phyloP scores from a whole-genome alignment of 2,329 filamentous ascomycete genomes.

The Aspergillus sp. region DNA sequence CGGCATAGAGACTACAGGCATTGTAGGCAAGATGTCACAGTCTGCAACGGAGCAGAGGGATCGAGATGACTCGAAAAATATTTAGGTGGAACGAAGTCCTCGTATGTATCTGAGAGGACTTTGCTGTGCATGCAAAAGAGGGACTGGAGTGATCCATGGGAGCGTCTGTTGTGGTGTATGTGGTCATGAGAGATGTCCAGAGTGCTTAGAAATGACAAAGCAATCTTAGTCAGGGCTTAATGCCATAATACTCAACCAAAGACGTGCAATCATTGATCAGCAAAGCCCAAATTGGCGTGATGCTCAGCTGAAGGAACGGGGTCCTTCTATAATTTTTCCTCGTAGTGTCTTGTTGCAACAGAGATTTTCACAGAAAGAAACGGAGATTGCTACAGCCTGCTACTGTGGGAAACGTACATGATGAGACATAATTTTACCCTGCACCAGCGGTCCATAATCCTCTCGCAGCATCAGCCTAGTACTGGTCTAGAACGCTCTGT shows the following conservation, averaged over 20 bases:
- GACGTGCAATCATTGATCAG: no score
- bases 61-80: background rate
- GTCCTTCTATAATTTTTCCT: no score
- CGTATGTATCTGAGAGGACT: background rate
- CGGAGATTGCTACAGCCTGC: background rate
- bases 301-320: no score
- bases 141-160: background rate
- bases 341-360: no score
- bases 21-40: background rate
- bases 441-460: background rate
- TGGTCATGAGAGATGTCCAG: background rate
- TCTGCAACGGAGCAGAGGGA: background rate
- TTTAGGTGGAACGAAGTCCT: background rate
- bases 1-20: background rate
- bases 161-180: background rate
- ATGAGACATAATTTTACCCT: background rate
- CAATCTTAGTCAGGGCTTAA: no score
- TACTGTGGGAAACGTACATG: background rate
- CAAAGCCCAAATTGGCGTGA: no score
- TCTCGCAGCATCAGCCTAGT: background rate
- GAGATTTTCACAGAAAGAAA: no score
- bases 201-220: background rate
- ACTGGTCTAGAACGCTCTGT: background rate
- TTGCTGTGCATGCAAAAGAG: background rate
- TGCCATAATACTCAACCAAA: no score